Evolutionary conservation across 2,329 filamentous ascomycete species (phyloP), one percentile per base, ranked within the genome.

Genomic region (Beauveria rudraprayagi): DNA sequence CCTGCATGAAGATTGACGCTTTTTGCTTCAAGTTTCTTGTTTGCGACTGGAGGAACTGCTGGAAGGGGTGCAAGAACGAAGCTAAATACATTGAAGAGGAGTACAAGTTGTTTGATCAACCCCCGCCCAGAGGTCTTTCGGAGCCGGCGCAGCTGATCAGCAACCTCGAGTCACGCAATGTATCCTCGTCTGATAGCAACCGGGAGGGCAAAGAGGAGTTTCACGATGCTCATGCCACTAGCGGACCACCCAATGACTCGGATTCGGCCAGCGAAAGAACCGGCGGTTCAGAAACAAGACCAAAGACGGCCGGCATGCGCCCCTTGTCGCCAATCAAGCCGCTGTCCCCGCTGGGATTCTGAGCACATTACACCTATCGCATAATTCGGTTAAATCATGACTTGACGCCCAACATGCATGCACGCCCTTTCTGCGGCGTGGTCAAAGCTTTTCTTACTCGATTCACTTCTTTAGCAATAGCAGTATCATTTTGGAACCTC

Each of bases 21-120:
- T 95, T 93, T 72, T 95, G 91, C 72, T 97, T 97, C 81, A 91
- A 92, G 69, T 97, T 96, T 66, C 80, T 97, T 14, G 92, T 97
- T 22, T 91, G 91, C 70, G 89, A 97, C 71, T 97, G 93, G 93
- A 87, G 92, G 67, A 88, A 95, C 67, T 97, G 93, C 77, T 97
- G 93, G 93, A 92, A 94, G 72, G 93, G 93, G 9, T 97, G 93
- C 77, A 92, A 88, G 78, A 95, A 90, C 14, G 93, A 97, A 74
- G 86, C 91, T 64, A 86, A 85, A 66, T 93, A 83, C 69, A 86
- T 92, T 41, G 85, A 90, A 66, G 80, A 87, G 65, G 87, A 90
- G 68, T 88, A 88, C 66, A 75, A 74, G 65, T 70, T 84, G 3
- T 84, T 87, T 60, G 81, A 86, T 60, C 78, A 82, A 68, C 79